phyloP scores from a whole-genome alignment of 2,329 filamentous ascomycete genomes.

The Clarireedia hainanense region DNA sequence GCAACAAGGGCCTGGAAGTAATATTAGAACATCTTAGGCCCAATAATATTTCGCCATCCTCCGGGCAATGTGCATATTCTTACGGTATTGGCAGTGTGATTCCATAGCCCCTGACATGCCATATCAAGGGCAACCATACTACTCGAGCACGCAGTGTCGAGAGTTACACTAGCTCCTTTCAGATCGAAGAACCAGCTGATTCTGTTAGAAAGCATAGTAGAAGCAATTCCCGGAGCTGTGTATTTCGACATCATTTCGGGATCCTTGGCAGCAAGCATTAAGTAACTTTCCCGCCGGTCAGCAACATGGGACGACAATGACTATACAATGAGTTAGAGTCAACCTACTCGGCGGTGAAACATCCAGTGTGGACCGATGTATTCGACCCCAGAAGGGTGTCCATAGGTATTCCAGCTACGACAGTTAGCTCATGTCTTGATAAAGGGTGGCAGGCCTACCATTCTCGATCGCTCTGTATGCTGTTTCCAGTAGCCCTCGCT shows the following conservation, averaged over 20 bases:
- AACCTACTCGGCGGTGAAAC: slow-evolving; percentile 29
- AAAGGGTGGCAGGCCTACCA: not conserved
- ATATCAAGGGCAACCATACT: slow-evolving; percentile 47
- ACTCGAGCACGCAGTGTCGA: slow-evolving; percentile 52
- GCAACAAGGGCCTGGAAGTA: slow-evolving; percentile 37
- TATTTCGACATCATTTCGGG: not conserved
- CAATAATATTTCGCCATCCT: not conserved
- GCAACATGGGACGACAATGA: not conserved
- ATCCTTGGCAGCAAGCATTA: slow-evolving; percentile 3
- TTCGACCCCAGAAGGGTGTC: slow-evolving; percentile 5
- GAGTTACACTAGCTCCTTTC: slow-evolving; percentile 41
- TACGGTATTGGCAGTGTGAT: not conserved
- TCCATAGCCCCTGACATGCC: slow-evolving; percentile 39
- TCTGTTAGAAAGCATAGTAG: slow-evolving; percentile 42
- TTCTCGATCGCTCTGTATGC: slow-evolving; percentile 27
- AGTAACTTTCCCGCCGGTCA: not conserved
- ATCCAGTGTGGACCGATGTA: slow-evolving; percentile 42
- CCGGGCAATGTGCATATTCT: not conserved
- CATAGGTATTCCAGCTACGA: slow-evolving; percentile 7
- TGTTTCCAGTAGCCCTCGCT: slow-evolving; percentile 41
- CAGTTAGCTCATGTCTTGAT: not conserved
- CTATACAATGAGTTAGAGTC: not conserved
- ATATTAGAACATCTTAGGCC: not conserved
- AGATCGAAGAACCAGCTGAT: slow-evolving; percentile 48
- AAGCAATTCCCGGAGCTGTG: slow-evolving; percentile 21